Evolutionary conservation across 306 rosid species (phyloP).

Genomic region (Lotus japonicus): DNA sequence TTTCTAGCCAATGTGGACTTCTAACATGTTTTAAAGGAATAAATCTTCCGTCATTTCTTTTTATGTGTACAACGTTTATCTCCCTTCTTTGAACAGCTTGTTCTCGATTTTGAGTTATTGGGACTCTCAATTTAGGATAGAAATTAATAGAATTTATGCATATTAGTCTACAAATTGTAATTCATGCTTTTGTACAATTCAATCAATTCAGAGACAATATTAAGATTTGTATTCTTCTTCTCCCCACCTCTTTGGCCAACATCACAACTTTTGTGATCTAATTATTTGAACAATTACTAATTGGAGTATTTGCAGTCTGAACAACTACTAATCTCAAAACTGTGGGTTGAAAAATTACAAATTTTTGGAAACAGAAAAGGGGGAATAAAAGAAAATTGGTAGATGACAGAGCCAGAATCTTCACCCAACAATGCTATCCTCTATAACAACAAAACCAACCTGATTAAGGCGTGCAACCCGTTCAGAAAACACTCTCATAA

Average conservation of each 20-base stretch:
- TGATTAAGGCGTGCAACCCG: slow-evolving; percentile 62
- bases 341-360: not conserved
- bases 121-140: no score
- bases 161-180: no score
- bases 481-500: slow-evolving; percentile 55
- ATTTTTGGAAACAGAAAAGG: not conserved
- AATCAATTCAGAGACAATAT: no score
- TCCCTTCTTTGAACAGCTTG: no score
- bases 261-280: not conserved
- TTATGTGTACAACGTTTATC: no score
- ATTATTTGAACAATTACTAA: not conserved
- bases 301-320: not conserved
- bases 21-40: no score
- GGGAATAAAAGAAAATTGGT: not conserved
- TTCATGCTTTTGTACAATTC: no score
- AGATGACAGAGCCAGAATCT: not conserved
- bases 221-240: no score
- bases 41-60: no score
- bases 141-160: no score
- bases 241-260: not conserved
- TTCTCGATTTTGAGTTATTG: no score
- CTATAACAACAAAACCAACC: slow-evolving; percentile 41
- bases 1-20: no score
- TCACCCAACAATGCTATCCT: not conserved
- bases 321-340: not conserved